Base-by-base conservation (phyloP, 257 asterid species). In the Przewalskia tangutica region DNA sequence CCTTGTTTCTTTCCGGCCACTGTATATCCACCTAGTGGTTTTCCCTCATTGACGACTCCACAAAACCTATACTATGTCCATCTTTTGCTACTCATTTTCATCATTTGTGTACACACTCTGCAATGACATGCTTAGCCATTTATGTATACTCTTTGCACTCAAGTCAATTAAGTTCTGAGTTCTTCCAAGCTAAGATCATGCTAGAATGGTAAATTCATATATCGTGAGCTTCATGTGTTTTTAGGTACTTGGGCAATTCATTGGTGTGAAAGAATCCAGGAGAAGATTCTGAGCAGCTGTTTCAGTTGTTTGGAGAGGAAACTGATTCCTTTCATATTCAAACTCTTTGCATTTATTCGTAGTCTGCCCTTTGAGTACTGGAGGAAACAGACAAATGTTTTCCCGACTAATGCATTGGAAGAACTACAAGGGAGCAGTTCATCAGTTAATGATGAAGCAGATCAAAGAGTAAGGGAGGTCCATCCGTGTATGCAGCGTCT, bases 401-500 rank as follows among this genome's bases (percentile, higher is more conserved):
- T 77, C 84, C 86, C 90, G 42, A 86, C 93, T 76, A 86, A 79
- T 84, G 53, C 81, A 48, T 75, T 89, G 85, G 88, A 81, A 58
- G 87, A 83, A 58, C 86, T 27, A 34, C 89, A 86, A 34, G 89
- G 73, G 40, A 66, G 73, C 76, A 80, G 23, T 36, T 83, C 85
- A 53, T 75, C 85, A 27, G 83, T 80, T 59, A 62, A 53, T 83
- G 83, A 81, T 38, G 87, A 70, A 83, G 83, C 88, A 46, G 78
- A 81, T 79, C 67, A 66, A 70, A 85, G 79, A 82, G 90, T 87
- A 80, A 86, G 89, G 65, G 86, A 54, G 87, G 86, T 88, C 68
- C 86, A 80, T 66, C 94, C 96, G 48, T 94, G 97, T 83, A 86
- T 89, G 84, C 85, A 90, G 82, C 97, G 97, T 59, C 96, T 95